Percentiles rank a stretch among this genome's conserved stretches.
These are phyloP conservation scores for Babesia divergens DNA, from an alignment of 169 alveolate genomes.

Conservation along the genomic window DNA sequence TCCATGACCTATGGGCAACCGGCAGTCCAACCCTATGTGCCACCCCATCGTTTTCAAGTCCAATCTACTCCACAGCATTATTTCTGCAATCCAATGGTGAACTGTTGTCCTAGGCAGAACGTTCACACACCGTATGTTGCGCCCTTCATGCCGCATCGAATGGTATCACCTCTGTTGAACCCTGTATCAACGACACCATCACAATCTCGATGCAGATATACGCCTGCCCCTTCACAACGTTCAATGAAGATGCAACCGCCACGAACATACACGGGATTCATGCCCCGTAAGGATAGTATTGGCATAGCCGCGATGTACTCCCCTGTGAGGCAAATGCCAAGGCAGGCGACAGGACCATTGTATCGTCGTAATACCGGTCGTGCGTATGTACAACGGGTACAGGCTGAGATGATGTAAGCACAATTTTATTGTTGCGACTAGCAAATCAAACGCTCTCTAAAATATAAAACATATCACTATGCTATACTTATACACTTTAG, in stretches of 20 bases:
- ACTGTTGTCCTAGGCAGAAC: background rate
- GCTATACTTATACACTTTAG: no score
- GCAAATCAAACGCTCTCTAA: no score
- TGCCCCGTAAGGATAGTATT: background rate
- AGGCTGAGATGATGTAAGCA: constrained; percentile 20
- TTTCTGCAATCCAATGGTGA: background rate
- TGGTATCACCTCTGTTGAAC: background rate
- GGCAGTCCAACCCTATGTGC: background rate
- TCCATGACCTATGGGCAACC: background rate
- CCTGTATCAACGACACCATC: background rate
- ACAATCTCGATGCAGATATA: no score
- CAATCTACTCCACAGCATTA: background rate
- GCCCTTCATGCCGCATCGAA: background rate
- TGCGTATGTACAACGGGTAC: constrained; percentile 12
- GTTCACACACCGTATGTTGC: background rate
- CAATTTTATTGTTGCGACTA: background rate
- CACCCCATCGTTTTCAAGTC: background rate
- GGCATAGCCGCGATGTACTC: background rate
- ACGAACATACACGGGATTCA: background rate
- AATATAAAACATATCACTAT: no score
- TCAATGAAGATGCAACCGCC: background rate
- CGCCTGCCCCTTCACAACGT: no score
- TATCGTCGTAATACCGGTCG: constrained; percentile 31
- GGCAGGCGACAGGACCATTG: constrained; percentile 14
- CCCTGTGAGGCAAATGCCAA: background rate